A percentile compares a stretch with the other conserved stretches of the same genome.
Conservation (phyloP, 139 green algal genomes). For the Chlorella sp. region DNA sequence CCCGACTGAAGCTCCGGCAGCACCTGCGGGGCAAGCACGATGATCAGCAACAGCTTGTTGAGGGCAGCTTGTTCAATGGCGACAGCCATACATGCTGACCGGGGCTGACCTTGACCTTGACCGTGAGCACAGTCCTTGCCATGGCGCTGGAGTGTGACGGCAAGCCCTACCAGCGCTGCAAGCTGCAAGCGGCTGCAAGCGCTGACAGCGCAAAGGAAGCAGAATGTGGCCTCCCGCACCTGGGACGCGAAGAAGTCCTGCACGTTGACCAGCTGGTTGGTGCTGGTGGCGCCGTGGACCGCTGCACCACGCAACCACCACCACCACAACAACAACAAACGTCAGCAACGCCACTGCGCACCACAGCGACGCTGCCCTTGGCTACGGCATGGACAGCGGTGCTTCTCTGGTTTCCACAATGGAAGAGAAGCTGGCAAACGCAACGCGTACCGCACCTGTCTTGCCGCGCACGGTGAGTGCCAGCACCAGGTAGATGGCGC, state of each 20-base stretch:
- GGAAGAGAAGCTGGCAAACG: background rate
- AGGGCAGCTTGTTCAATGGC: too few relatives aligned
- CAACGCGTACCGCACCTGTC: conserved; percentile 40
- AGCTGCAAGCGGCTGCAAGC: too few relatives aligned
- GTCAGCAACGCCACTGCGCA: background rate
- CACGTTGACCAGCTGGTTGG: conserved; percentile 88
- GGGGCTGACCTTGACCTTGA: too few relatives aligned
- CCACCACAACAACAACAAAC: background rate
- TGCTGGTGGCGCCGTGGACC: conserved; percentile 74
- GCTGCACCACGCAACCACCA: conserved; percentile 1
- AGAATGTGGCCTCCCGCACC: conserved; percentile 37
- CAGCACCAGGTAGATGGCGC: conserved; percentile 90
- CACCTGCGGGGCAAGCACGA: conserved; percentile 29
- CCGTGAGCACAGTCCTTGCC: too few relatives aligned
- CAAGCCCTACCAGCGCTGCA: too few relatives aligned
- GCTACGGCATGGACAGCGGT: too few relatives aligned
- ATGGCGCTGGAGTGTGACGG: too few relatives aligned
- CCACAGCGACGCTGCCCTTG: too few relatives aligned
- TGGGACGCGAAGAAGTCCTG: conserved; percentile 80
- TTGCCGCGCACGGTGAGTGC: conserved; percentile 74
- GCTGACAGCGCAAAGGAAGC: too few relatives aligned
- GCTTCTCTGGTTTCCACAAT: background rate
- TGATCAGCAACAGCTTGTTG: too few relatives aligned
- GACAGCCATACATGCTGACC: too few relatives aligned
- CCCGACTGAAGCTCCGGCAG: conserved; percentile 73